phyloP scores from a whole-genome alignment of 495 filamentous ascomycete genomes.

The Podospora pseudopauciseta region DNA sequence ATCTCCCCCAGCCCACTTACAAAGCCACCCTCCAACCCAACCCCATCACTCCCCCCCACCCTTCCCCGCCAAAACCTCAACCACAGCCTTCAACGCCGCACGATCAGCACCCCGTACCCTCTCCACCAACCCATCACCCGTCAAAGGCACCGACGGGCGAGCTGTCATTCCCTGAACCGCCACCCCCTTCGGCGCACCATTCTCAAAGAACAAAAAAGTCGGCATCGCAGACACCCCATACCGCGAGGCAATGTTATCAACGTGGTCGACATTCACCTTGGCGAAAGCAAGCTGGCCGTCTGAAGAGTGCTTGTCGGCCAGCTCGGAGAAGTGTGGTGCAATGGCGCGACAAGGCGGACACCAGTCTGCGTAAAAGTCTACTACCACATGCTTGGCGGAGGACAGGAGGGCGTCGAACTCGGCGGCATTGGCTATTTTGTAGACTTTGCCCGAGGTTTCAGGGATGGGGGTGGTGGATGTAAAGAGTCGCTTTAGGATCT shows the following conservation, averaged over 20 bases:
- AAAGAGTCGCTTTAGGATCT: neutral
- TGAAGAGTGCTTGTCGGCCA: constrained; percentile 43
- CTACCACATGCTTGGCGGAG: constrained; percentile 35
- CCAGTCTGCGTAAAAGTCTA: constrained; percentile 58
- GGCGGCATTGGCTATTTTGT: constrained; percentile 27
- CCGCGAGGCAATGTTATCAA: constrained; percentile 43
- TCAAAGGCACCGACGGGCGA: neutral
- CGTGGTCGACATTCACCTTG: constrained; percentile 55
- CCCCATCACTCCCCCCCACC: too few species aligned
- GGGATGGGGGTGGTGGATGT: constrained; percentile 9
- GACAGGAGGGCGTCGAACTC: constrained; percentile 36
- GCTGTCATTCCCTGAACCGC: neutral
- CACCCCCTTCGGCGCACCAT: constrained; percentile 48
- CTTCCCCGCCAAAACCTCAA: neutral
- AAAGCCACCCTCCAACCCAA: too few species aligned
- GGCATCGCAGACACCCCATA: constrained; percentile 61
- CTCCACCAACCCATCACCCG: neutral
- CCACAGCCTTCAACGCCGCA: neutral
- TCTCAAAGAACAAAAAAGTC: constrained; percentile 81
- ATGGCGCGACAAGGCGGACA: constrained; percentile 63
- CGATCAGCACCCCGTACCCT: neutral
- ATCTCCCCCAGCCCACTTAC: too few species aligned
- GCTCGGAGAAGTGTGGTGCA: constrained; percentile 52
- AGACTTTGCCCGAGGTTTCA: constrained; percentile 21
- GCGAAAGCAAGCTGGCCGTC: constrained; percentile 49